Conservation (phyloP, 768 basidiomycete species). For the Tephrocybe sp. region DNA sequence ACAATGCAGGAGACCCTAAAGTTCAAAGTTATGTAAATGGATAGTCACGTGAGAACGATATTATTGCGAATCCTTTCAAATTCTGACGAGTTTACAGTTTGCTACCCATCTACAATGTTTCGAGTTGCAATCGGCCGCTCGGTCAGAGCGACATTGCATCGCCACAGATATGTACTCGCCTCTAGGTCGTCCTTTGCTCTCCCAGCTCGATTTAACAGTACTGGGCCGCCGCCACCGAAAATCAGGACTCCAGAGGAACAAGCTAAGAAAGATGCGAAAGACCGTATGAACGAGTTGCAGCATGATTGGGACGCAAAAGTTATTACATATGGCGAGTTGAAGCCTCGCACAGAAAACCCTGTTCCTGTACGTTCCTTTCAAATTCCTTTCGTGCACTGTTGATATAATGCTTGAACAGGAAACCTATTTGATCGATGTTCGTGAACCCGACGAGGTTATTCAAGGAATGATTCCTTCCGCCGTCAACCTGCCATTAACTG, state of each 20-base stretch:
- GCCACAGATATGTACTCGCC: slow-evolving; percentile 4
- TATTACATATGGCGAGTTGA: slow-evolving; percentile 77
- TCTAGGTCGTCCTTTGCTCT: slow-evolving; percentile 4
- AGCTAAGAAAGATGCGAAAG: slow-evolving; percentile 29
- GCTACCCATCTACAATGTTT: slow-evolving; percentile 20
- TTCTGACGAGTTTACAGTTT: neutral
- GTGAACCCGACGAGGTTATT: slow-evolving; percentile 87
- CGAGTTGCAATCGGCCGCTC: slow-evolving; percentile 24
- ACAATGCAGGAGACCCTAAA: no score
- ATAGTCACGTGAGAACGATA: slow-evolving; percentile 1
- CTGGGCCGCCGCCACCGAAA: slow-evolving; percentile 12
- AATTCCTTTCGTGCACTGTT: slow-evolving; percentile 7
- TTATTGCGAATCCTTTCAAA: neutral
- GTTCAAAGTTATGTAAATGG: no score
- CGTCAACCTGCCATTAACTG: slow-evolving; percentile 84
- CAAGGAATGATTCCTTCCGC: slow-evolving; percentile 92
- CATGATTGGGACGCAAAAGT: slow-evolving; percentile 76
- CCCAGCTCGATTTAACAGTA: slow-evolving; percentile 18
- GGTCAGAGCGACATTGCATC: slow-evolving; percentile 18
- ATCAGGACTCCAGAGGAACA: slow-evolving; percentile 27
- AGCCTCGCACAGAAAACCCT: slow-evolving; percentile 77
- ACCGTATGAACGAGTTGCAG: slow-evolving; percentile 41
- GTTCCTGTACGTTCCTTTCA: slow-evolving; percentile 44
- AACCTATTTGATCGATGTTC: slow-evolving; percentile 81
- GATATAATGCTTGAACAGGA: slow-evolving; percentile 38